Percentiles rank a stretch among this genome's conserved stretches.
Evolutionary conservation across 2,329 filamentous ascomycete species (phyloP).

Genomic region (Ambrosiella beaveri): DNA sequence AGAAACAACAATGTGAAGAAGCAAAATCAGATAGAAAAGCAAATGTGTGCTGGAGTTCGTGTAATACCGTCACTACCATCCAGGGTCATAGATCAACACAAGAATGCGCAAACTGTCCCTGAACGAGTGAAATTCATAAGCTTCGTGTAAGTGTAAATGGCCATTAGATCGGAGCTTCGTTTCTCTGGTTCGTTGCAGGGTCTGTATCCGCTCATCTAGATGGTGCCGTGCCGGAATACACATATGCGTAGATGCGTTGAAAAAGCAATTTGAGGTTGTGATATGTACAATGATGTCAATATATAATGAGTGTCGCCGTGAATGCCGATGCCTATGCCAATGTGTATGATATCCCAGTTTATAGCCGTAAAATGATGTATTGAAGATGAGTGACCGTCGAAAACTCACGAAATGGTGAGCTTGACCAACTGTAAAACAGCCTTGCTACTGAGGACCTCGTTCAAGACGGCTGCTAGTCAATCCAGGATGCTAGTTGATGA

Average conservation of each 20-base stretch:
- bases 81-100: neutral
- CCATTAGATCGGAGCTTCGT: neutral
- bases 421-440: too few species aligned
- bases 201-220: too few species aligned
- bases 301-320: neutral
- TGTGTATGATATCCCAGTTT: neutral
- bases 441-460: too few species aligned
- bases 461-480: too few species aligned
- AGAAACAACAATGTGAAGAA: too few species aligned
- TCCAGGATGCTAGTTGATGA: too few species aligned
- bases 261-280: neutral
- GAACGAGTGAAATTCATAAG: neutral
- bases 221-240: too few species aligned
- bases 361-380: neutral
- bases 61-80: neutral
- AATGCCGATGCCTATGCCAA: neutral
- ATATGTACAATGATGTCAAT: neutral
- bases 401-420: too few species aligned
- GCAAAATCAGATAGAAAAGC: too few species aligned
- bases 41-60: too few species aligned
- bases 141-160: neutral
- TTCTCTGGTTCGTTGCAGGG: neutral
- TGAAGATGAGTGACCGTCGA: too few species aligned
- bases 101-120: neutral
- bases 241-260: neutral